Evolutionary conservation across 495 filamentous ascomycete genomes (phyloP), one percentile per base, ranked within the genome.

Genomic region (Xylaria cubensis): DNA sequence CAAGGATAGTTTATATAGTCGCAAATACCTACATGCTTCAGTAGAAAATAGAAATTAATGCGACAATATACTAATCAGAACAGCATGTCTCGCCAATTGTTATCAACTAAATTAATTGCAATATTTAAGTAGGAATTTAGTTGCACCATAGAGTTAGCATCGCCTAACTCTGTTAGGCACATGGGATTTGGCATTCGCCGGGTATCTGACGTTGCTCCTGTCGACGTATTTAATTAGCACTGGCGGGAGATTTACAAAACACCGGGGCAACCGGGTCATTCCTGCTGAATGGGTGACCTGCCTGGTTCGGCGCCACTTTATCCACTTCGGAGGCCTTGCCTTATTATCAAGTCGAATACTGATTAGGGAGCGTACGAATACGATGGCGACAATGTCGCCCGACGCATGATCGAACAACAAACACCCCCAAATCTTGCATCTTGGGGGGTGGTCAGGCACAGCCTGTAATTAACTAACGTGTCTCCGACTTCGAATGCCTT

Each of bases 181-280:
- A 1, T 46, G 46, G 3, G 6, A 39, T 34, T 2, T 17, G 32
- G 26, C 26, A 29, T 29, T 29, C 51, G 12, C 29, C 24, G 24
- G 51, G 53, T 21, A 12, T 48, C 62, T 64, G 62, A 64, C 42
- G 42, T 64, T 64, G 62, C 17, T 46, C 39, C 26, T 29, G 13
- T 39, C 4, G 17, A 61, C 32, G 58, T 61, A 61, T 36, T 61
- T 61, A 19, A 61, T 39, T 39, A 61, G 62, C 62, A 64, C 36
- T 36, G 29, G 63, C 64, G 32, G 63, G 64, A 32, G 44, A 32
- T 51, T 15, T 34, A 36, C 32, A 66, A 36, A 66, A 66, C 32
- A 66, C 64, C 46, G 64, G 64, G 64, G 64, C 64, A 39, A 66
- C 29, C 32, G 46, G 44, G 42, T 17, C 24, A 65, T 51, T 65